These are phyloP conservation scores for Fraxinus greggii DNA, from an alignment of 305 asterid genomes.

Conservation along the genomic window DNA sequence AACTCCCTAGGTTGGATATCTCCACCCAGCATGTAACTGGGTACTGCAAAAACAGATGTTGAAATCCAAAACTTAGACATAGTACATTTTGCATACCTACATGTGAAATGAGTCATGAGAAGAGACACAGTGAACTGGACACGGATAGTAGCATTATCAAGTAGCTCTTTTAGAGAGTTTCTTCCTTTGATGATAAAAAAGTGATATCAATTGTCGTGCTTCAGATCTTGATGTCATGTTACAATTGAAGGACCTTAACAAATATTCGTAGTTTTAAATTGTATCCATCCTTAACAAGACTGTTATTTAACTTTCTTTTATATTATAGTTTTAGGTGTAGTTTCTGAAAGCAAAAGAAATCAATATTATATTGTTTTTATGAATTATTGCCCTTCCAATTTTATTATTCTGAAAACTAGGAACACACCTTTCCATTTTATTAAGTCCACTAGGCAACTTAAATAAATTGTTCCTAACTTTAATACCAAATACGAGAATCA, in stretches of 20 bases:
- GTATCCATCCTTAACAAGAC: background rate
- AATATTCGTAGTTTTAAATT: background rate
- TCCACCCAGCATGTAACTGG: slow-evolving; percentile 61
- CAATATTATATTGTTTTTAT: background rate
- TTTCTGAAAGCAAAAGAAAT: background rate
- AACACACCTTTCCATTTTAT: background rate
- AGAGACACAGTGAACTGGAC: background rate
- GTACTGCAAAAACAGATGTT: slow-evolving; percentile 42
- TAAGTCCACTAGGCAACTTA: background rate
- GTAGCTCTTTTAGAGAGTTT: background rate
- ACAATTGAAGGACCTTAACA: background rate
- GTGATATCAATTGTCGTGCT: background rate
- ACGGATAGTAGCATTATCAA: background rate
- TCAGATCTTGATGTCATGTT: background rate
- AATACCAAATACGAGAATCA: background rate
- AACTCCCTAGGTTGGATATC: slow-evolving; percentile 68
- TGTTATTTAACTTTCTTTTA: background rate
- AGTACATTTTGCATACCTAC: background rate
- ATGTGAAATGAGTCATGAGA: background rate
- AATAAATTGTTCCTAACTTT: slow-evolving; percentile 1
- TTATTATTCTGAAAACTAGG: background rate
- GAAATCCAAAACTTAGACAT: slow-evolving; percentile 1
- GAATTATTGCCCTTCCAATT: background rate
- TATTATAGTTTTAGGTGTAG: background rate
- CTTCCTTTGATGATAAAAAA: background rate